Conservation (phyloP, 345 rosid genomes). For the Gynandropsis gynandra region DNA sequence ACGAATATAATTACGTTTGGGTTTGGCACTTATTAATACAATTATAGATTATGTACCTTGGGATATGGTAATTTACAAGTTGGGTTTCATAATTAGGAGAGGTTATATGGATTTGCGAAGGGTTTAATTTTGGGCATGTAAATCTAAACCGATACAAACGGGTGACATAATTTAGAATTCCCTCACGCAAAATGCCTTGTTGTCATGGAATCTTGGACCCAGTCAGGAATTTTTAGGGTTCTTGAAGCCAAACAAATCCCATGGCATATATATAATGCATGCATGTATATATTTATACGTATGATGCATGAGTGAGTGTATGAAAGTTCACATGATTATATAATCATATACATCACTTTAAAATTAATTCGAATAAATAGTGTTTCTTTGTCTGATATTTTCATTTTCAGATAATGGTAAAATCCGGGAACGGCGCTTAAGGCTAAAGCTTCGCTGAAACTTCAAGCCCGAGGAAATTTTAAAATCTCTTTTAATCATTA, state of each 20-base stretch:
- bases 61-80: too few species aligned
- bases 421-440: slow-evolving; percentile 31
- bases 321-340: not conserved
- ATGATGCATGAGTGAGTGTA: not conserved
- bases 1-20: too few species aligned
- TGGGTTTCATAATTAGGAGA: not conserved
- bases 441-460: slow-evolving; percentile 33
- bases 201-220: slow-evolving; percentile 33
- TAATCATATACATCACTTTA: not conserved
- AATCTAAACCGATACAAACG: slow-evolving; percentile 3
- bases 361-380: slow-evolving; percentile 6
- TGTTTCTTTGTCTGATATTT: slow-evolving; percentile 12
- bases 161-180: slow-evolving; percentile 21
- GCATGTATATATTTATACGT: not conserved
- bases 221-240: slow-evolving; percentile 26
- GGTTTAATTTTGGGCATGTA: slow-evolving; percentile 23
- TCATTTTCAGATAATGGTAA: slow-evolving; percentile 13
- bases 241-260: slow-evolving; percentile 32
- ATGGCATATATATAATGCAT: slow-evolving; percentile 18
- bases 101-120: slow-evolving; percentile 27
- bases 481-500: slow-evolving; percentile 12
- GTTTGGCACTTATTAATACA: too few species aligned
- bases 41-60: too few species aligned
- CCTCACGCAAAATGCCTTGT: slow-evolving; percentile 20
- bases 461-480: slow-evolving; percentile 29